phyloP scores from a whole-genome alignment of 2,329 filamentous ascomycete species.

The Penicillium digitatum region DNA sequence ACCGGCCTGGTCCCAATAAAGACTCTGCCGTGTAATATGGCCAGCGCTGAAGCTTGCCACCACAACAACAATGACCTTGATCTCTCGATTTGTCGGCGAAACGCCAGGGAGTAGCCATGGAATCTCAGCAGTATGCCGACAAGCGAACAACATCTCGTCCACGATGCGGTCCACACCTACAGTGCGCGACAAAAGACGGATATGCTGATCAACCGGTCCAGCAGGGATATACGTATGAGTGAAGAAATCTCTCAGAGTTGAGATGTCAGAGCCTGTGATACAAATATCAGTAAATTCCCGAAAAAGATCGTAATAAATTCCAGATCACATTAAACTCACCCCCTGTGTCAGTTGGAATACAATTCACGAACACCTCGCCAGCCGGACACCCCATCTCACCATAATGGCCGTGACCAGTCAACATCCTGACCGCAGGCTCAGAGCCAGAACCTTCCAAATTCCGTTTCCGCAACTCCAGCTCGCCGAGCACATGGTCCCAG shows the following conservation, averaged over 20 bases:
- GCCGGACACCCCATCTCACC: background rate
- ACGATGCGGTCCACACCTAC: constrained; percentile 55
- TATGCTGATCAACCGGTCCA: constrained; percentile 46
- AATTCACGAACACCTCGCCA: constrained; percentile 30
- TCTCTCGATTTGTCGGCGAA: constrained; percentile 51
- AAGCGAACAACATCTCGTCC: constrained; percentile 54
- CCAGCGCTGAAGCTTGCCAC: constrained; percentile 43
- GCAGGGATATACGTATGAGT: constrained; percentile 50
- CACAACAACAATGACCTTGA: constrained; percentile 52
- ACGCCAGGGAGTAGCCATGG: constrained; percentile 56
- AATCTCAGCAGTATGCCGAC: constrained; percentile 53
- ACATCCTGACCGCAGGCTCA: constrained; percentile 7
- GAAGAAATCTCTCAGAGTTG: constrained; percentile 48
- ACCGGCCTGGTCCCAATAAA: constrained; percentile 62
- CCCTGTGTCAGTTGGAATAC: constrained; percentile 36
- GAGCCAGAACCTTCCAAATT: constrained; percentile 14
- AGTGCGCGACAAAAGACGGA: constrained; percentile 54
- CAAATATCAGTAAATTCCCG: background rate
- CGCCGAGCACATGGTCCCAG: constrained; percentile 25
- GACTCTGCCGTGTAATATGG: constrained; percentile 47
- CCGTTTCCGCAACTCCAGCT: constrained; percentile 17
- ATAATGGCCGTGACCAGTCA: constrained; percentile 5
- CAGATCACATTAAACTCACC: constrained; percentile 29
- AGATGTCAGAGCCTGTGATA: constrained; percentile 18
- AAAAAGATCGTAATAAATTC: too few relatives aligned